Conservation (phyloP, 2,329 filamentous ascomycete genomes). For the Colletotrichum sp. region DNA sequence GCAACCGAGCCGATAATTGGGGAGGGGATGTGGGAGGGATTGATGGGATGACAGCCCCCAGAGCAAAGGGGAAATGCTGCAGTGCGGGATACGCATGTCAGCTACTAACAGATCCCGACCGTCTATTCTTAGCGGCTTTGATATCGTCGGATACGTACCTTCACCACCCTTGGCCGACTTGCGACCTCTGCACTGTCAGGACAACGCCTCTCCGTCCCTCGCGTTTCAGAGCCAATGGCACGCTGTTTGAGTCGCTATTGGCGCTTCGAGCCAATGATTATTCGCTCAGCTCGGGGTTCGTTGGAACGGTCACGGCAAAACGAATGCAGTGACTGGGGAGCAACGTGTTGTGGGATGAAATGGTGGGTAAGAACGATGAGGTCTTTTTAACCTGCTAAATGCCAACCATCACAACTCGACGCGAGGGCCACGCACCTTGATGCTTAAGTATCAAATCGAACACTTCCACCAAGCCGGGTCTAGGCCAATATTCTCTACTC, state of each 20-base stretch:
- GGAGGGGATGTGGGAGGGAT: not conserved
- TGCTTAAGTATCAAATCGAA: not conserved
- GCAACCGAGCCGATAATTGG: conserved; percentile 2
- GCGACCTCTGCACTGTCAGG: conserved; percentile 2
- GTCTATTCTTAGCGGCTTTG: conserved; percentile 11
- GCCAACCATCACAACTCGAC: not conserved
- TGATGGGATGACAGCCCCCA: conserved; percentile 9
- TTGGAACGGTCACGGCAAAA: not conserved
- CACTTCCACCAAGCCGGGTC: not conserved
- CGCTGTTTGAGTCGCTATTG: not conserved
- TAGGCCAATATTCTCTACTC: not conserved
- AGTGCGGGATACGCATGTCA: not conserved
- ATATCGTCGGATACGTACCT: conserved; percentile 1
- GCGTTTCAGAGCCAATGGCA: conserved; percentile 13
- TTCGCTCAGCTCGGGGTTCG: not conserved
- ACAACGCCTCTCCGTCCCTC: not conserved
- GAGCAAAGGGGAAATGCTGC: not conserved
- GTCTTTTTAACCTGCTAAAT: not conserved
- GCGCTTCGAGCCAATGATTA: not conserved
- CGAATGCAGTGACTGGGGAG: not conserved
- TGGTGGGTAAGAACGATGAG: not conserved
- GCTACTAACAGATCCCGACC: not conserved
- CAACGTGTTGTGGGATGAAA: not conserved
- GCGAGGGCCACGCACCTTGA: not conserved
- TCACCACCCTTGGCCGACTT: not conserved